Evolutionary conservation across 768 basidiomycete genomes (phyloP).

Genomic region (Rubroboletus pulcherrimus): DNA sequence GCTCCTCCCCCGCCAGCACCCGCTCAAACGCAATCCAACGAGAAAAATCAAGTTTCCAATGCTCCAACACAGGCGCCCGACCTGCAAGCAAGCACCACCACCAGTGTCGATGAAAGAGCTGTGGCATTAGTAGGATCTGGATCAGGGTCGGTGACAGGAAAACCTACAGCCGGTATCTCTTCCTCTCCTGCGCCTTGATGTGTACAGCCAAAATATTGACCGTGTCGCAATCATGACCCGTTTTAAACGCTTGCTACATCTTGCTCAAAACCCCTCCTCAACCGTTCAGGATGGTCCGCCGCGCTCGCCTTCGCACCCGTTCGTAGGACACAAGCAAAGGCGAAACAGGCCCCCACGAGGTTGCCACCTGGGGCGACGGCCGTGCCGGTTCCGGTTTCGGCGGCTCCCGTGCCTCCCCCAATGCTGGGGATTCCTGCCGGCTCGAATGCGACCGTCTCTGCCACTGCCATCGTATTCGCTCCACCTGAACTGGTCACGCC

Average conservation of each 20-base stretch:
- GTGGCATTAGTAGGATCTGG: conserved; percentile 24
- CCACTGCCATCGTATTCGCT: conserved; percentile 67
- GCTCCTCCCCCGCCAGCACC: conserved; percentile 20
- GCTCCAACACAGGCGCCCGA: conserved; percentile 23
- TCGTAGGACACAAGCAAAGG: conserved; percentile 57
- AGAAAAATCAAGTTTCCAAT: conserved; percentile 18
- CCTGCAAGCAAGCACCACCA: conserved; percentile 19
- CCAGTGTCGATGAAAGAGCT: conserved; percentile 26
- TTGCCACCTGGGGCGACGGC: conserved; percentile 54
- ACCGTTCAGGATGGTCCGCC: conserved; percentile 73
- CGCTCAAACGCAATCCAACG: conserved; percentile 18
- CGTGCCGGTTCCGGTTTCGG: conserved; percentile 41
- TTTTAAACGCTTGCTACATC: conserved; percentile 16
- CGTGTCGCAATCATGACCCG: conserved; percentile 33
- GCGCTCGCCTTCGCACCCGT: conserved; percentile 86
- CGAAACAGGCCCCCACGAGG: conserved; percentile 44
- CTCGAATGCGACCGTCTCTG: conserved; percentile 36
- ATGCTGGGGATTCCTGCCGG: conserved; percentile 29
- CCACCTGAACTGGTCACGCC: conserved; percentile 52
- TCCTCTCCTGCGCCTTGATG: conserved; percentile 39
- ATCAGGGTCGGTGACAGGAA: conserved; percentile 36
- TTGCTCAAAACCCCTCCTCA: not conserved
- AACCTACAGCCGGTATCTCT: conserved; percentile 56
- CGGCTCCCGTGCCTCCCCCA: conserved; percentile 33
- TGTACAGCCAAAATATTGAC: conserved; percentile 36